A percentile compares a stretch with the other conserved stretches of the same genome.
Conservation (phyloP, 495 filamentous ascomycete species). For the Lophiostoma macrostomum region DNA sequence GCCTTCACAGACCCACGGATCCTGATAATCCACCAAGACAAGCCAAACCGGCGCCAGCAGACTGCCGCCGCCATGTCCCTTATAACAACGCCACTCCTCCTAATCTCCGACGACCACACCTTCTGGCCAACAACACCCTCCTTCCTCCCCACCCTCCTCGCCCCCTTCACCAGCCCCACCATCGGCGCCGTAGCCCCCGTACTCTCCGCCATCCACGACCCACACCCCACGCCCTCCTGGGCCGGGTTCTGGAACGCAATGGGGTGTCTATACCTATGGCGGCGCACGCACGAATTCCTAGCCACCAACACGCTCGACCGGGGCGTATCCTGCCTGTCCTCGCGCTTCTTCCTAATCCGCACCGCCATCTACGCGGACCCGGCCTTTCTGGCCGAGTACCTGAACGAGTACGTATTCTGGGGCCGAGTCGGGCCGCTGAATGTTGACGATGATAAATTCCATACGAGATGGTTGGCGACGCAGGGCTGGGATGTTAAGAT, state of each 20-base stretch:
- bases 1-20: neutral
- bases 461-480: conserved; percentile 74
- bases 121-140: conserved; percentile 22
- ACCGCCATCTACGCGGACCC: conserved; percentile 27
- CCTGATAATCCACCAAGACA: neutral
- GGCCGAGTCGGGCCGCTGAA: conserved; percentile 68
- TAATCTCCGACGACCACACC: conserved; percentile 34
- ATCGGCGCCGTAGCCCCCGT: conserved; percentile 30
- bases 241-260: conserved; percentile 33
- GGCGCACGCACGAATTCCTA: conserved; percentile 28
- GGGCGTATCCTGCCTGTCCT: conserved; percentile 27
- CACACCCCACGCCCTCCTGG: neutral
- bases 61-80: neutral
- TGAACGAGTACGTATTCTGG: conserved; percentile 59
- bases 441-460: conserved; percentile 81
- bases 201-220: conserved; percentile 1
- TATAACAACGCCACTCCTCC: neutral
- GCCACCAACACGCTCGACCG: conserved; percentile 32
- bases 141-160: conserved; percentile 29
- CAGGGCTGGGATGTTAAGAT: conserved; percentile 74
- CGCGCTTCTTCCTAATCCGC: conserved; percentile 24
- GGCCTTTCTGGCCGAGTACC: conserved; percentile 52
- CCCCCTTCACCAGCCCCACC: conserved; percentile 27
- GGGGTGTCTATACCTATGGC: conserved; percentile 31
- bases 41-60: neutral